Conservation (phyloP, 352 stramenopile genomes). For the Phytophthora melonis region DNA sequence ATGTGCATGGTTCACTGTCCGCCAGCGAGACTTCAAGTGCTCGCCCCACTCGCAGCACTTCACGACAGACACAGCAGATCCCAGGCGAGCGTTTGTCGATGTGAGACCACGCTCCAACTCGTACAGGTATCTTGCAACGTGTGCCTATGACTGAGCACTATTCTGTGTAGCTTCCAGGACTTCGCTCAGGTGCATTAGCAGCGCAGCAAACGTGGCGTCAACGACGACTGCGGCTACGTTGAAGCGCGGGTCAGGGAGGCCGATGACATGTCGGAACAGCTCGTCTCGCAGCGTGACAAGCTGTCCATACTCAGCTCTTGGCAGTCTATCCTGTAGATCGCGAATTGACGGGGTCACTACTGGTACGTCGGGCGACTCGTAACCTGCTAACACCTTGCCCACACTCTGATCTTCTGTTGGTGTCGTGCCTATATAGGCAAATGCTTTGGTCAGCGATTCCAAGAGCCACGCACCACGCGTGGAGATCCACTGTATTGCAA, state of each 20-base stretch:
- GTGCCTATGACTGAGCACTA: too few relatives aligned
- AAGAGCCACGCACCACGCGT: too few relatives aligned
- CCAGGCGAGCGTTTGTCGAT: too few relatives aligned
- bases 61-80: too few relatives aligned
- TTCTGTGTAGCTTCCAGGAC: too few relatives aligned
- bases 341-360: constrained; percentile 9
- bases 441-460: constrained; percentile 6
- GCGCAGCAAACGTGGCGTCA: not conserved
- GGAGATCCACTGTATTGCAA: too few relatives aligned
- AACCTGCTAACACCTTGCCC: constrained; percentile 19
- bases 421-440: constrained; percentile 36
- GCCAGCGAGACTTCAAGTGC: too few relatives aligned
- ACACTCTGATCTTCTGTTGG: constrained; percentile 31
- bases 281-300: constrained; percentile 1
- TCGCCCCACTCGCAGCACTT: too few relatives aligned
- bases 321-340: constrained; percentile 12
- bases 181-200: too few relatives aligned
- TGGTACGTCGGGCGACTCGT: constrained; percentile 25
- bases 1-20: too few relatives aligned
- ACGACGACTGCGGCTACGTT: constrained; percentile 20
- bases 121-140: too few relatives aligned
- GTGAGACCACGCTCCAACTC: too few relatives aligned
- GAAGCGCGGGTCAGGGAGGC: not conserved
- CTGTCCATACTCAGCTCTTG: not conserved
- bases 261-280: constrained; percentile 9